Conservation (phyloP, 495 filamentous ascomycete species). For the Gamarada debralockiae region DNA sequence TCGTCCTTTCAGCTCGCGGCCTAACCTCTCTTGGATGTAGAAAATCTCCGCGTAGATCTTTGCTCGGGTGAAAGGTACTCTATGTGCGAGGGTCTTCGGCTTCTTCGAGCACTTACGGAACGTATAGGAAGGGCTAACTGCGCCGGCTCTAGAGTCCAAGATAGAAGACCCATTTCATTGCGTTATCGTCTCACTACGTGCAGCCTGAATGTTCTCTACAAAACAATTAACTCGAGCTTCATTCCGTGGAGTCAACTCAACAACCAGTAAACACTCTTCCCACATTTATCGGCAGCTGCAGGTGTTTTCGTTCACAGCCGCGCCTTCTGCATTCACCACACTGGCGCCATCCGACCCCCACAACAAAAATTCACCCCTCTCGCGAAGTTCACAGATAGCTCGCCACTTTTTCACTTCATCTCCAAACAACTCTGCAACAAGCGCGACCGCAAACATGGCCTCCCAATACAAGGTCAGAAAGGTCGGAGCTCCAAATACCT, state of each 20-base stretch:
- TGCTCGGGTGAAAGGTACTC: too few relatives aligned
- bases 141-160: neutral
- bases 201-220: slow-evolving; percentile 15
- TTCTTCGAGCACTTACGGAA: neutral
- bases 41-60: too few relatives aligned
- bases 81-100: too few relatives aligned
- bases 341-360: slow-evolving; percentile 37
- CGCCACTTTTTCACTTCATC: slow-evolving; percentile 46
- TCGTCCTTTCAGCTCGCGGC: neutral
- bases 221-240: slow-evolving; percentile 6
- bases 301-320: slow-evolving; percentile 7
- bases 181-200: neutral
- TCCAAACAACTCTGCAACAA: slow-evolving; percentile 20
- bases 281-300: slow-evolving; percentile 3
- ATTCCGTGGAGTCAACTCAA: neutral
- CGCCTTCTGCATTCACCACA: neutral
- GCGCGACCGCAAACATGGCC: slow-evolving; percentile 43
- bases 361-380: slow-evolving; percentile 31
- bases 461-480: slow-evolving; percentile 70
- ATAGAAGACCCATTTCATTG: neutral
- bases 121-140: too few relatives aligned
- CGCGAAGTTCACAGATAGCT: slow-evolving; percentile 50
- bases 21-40: too few relatives aligned
- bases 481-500: slow-evolving; percentile 82
- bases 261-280: neutral